Evolutionary conservation across 805 yeast species (phyloP).

Genomic region (Ogataea trehaloabstinens): DNA sequence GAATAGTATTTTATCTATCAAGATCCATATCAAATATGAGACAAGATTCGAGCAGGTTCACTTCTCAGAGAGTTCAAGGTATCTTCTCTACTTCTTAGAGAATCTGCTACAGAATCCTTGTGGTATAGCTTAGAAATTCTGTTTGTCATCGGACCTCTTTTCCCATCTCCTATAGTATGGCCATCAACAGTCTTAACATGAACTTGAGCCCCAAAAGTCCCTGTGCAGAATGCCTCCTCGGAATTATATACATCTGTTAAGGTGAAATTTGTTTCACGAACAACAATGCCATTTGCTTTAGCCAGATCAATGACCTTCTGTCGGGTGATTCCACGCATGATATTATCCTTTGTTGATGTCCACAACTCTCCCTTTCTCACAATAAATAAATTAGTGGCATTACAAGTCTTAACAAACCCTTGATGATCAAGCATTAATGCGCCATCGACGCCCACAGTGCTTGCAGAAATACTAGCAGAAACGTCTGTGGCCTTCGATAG

Average conservation of each 20-base stretch:
- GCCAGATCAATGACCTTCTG: slow-evolving; percentile 12
- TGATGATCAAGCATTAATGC: slow-evolving; percentile 12
- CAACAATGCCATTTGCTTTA: slow-evolving; percentile 4
- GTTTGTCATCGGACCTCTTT: slow-evolving; percentile 5
- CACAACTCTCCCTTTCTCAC: slow-evolving; percentile 12
- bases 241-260: slow-evolving; percentile 14
- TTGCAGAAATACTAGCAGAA: slow-evolving; percentile 11
- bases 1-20: too few species aligned
- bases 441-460: slow-evolving; percentile 11
- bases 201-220: slow-evolving; percentile 9
- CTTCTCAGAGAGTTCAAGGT: slow-evolving; percentile 2
- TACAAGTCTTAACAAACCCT: slow-evolving; percentile 13
- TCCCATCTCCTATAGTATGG: slow-evolving; percentile 7
- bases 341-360: slow-evolving; percentile 12
- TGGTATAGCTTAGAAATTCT: slow-evolving; percentile 3
- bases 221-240: slow-evolving; percentile 12
- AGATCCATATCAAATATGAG: too few species aligned
- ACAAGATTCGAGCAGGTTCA: too few species aligned
- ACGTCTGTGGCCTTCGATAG: slow-evolving; percentile 14
- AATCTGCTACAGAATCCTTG: slow-evolving; percentile 3
- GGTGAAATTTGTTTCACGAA: slow-evolving; percentile 8
- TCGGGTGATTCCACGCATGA: slow-evolving; percentile 12
- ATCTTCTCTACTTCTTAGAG: slow-evolving; percentile 1
- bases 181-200: slow-evolving; percentile 10
- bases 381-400: slow-evolving; percentile 11